A percentile compares a stretch with the other conserved stretches of the same genome.
These are phyloP conservation scores for Monosporascus ibericus DNA, from an alignment of 2,329 filamentous ascomycete genomes.

Conservation along the genomic window DNA sequence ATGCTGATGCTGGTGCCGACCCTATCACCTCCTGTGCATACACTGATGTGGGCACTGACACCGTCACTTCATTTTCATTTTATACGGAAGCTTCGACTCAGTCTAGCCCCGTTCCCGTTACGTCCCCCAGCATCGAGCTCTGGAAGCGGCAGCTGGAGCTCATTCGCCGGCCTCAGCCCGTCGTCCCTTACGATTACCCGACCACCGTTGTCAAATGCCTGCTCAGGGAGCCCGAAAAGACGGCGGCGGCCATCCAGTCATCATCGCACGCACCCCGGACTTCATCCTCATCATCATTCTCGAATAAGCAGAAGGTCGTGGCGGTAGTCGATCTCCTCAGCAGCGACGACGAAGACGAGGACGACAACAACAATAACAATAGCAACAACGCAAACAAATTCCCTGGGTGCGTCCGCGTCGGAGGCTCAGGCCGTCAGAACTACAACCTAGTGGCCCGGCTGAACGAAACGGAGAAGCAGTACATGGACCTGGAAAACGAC, in stretches of 20 bases:
- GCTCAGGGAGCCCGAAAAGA: background rate
- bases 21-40: too few species aligned
- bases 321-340: background rate
- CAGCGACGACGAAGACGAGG: background rate
- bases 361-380: background rate
- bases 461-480: too few species aligned
- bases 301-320: background rate
- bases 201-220: background rate
- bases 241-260: background rate
- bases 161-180: background rate
- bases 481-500: too few species aligned
- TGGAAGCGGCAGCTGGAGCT: background rate
- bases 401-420: background rate
- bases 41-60: background rate
- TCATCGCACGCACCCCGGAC: background rate
- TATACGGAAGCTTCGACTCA: background rate
- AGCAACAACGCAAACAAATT: background rate
- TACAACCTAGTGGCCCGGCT: background rate
- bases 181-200: background rate
- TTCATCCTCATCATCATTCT: background rate
- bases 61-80: background rate
- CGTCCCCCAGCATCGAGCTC: background rate
- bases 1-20: too few species aligned
- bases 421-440: background rate
- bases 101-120: background rate